phyloP scores from a whole-genome alignment of 306 rosid species.

The Lathyrus tuberosus region DNA sequence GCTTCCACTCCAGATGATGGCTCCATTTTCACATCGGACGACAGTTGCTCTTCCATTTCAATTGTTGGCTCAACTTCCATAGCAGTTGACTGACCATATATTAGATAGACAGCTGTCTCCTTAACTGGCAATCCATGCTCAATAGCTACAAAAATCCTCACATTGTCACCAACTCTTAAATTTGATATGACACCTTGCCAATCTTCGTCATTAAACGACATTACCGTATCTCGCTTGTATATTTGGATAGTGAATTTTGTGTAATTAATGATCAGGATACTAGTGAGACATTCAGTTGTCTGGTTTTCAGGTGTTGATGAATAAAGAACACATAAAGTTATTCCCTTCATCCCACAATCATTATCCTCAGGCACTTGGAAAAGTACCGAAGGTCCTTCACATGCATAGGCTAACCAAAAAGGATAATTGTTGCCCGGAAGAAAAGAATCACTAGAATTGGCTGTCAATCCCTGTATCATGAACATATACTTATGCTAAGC shows the following conservation, averaged over 20 bases:
- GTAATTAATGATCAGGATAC: slow-evolving; percentile 27
- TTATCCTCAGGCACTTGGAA: slow-evolving; percentile 18
- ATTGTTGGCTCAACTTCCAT: not conserved
- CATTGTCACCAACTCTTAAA: slow-evolving; percentile 12
- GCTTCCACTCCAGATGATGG: too few species aligned
- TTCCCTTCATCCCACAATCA: slow-evolving; percentile 6
- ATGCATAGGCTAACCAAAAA: slow-evolving; percentile 21
- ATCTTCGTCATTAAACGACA: slow-evolving; percentile 30
- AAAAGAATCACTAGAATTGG: not conserved
- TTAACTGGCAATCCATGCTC: not conserved
- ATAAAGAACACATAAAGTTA: slow-evolving; percentile 29
- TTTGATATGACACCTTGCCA: slow-evolving; percentile 12
- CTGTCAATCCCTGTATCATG: slow-evolving; percentile 6
- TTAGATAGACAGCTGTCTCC: slow-evolving; percentile 13
- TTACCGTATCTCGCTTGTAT: slow-evolving; percentile 13
- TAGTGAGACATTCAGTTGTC: not conserved
- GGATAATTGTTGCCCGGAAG: slow-evolving; percentile 36
- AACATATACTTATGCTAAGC: not conserved
- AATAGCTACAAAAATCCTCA: slow-evolving; percentile 19
- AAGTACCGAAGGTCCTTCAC: not conserved
- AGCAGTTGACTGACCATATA: not conserved
- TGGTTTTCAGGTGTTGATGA: not conserved
- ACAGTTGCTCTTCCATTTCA: too few species aligned
- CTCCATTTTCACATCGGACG: too few species aligned
- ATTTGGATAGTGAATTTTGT: slow-evolving; percentile 27